These are phyloP conservation scores for Ustilago cynodontis DNA, from an alignment of 1,284 basidiomycete species.

Conservation along the genomic window DNA sequence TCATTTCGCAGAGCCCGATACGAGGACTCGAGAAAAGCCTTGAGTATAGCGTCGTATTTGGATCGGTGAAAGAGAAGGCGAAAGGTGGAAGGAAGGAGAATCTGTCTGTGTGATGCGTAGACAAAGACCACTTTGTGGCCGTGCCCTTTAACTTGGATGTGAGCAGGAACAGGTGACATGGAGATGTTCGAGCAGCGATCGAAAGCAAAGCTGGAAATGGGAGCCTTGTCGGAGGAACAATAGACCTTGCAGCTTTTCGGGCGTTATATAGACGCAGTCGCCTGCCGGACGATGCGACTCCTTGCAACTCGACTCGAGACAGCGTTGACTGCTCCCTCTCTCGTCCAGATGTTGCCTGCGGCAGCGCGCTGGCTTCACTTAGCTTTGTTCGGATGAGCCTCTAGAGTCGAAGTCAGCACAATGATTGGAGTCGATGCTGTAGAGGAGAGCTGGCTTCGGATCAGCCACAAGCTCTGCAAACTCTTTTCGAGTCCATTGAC, in stretches of 20 bases:
- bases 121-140: constrained; percentile 33
- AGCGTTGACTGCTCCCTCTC: too few species aligned
- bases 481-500: not conserved
- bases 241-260: not conserved
- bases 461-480: too few species aligned
- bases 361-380: too few species aligned
- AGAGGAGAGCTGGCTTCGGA: too few species aligned
- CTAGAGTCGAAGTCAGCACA: not conserved
- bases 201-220: not conserved
- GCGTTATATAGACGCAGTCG: not conserved
- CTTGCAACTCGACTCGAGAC: not conserved
- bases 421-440: too few species aligned
- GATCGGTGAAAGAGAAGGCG: constrained; percentile 26
- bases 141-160: constrained; percentile 7
- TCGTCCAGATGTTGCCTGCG: not conserved
- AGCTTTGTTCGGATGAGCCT: not conserved
- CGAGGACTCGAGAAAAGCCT: constrained; percentile 33
- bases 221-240: not conserved
- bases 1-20: constrained; percentile 26
- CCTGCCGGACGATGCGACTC: too few species aligned
- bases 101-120: constrained; percentile 25
- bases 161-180: not conserved
- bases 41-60: constrained; percentile 29
- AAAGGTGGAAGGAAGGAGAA: constrained; percentile 29
- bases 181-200: not conserved